Percentiles rank a stretch among this genome's conserved stretches.
These are phyloP conservation scores for Aspergillus leporis DNA, from an alignment of 495 filamentous ascomycete genomes.

Conservation along the genomic window DNA sequence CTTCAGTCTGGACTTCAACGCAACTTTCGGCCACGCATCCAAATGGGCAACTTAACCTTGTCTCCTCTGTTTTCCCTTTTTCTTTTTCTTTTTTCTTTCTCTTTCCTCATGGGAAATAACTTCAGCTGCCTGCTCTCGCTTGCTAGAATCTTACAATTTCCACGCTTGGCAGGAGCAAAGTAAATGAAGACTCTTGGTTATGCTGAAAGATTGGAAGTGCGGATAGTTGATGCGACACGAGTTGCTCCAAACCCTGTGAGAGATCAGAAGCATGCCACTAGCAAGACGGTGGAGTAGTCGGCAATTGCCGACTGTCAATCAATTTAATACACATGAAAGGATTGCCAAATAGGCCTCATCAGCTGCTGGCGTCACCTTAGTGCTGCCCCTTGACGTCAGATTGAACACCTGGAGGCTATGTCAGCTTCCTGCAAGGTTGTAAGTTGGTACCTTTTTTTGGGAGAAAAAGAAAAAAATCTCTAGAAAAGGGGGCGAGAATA, in stretches of 20 bases:
- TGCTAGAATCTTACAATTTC: background rate
- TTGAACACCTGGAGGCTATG: conserved; percentile 6
- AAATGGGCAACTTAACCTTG: background rate
- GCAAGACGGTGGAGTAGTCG: background rate
- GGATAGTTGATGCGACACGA: background rate
- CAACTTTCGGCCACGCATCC: no score
- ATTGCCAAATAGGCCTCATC: conserved; percentile 13
- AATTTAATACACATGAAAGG: background rate
- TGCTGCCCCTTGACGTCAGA: conserved; percentile 13
- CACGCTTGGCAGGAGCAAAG: background rate
- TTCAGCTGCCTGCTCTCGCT: background rate
- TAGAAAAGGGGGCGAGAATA: conserved; percentile 9
- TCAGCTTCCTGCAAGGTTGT: conserved; percentile 6
- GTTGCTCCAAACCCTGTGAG: background rate
- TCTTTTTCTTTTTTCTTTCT: background rate
- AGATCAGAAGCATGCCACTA: background rate
- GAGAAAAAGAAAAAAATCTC: no score
- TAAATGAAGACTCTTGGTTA: background rate
- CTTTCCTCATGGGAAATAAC: background rate
- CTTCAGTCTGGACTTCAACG: no score
- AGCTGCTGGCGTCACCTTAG: conserved; percentile 19
- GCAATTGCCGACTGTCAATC: background rate
- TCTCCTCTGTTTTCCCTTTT: background rate
- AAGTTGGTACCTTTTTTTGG: background rate
- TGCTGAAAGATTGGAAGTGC: background rate